Evolutionary conservation across 495 filamentous ascomycete genomes (phyloP).

Genomic region (Tetracladium setigerum): DNA sequence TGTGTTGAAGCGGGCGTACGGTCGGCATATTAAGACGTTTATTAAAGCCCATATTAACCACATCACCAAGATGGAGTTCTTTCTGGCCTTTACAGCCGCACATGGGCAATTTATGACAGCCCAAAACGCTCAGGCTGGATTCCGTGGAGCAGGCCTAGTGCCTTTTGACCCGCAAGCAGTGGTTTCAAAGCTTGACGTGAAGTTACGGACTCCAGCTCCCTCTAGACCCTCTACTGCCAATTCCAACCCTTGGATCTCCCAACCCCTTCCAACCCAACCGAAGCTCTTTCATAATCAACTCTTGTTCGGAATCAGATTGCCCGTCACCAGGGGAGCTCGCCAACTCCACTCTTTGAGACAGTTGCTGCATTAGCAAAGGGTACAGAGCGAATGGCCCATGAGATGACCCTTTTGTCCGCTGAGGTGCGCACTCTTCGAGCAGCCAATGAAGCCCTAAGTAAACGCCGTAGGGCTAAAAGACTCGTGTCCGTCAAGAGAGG

Average conservation of each 20-base stretch:
- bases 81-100: conserved; percentile 9
- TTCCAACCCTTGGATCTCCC: conserved; percentile 17
- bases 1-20: conserved; percentile 14
- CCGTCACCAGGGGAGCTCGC: conserved; percentile 19
- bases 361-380: conserved; percentile 13
- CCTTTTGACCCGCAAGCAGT: conserved; percentile 12
- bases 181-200: conserved; percentile 16
- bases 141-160: conserved; percentile 14
- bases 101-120: conserved; percentile 5
- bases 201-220: conserved; percentile 14
- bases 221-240: conserved; percentile 11
- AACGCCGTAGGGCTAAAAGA: conserved; percentile 20
- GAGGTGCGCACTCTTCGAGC: conserved; percentile 11
- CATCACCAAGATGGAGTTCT: conserved; percentile 18
- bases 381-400: conserved; percentile 6
- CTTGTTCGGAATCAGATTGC: conserved; percentile 12
- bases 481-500: conserved; percentile 9
- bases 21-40: conserved; percentile 8
- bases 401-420: conserved; percentile 10
- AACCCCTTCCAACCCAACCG: conserved; percentile 15
- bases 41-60: conserved; percentile 14
- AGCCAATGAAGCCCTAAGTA: conserved; percentile 19
- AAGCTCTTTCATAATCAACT: conserved; percentile 12
- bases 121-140: conserved; percentile 6
- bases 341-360: conserved; percentile 13